Conservation (phyloP, 768 basidiomycete genomes). For the Solioccasus polychromus region DNA sequence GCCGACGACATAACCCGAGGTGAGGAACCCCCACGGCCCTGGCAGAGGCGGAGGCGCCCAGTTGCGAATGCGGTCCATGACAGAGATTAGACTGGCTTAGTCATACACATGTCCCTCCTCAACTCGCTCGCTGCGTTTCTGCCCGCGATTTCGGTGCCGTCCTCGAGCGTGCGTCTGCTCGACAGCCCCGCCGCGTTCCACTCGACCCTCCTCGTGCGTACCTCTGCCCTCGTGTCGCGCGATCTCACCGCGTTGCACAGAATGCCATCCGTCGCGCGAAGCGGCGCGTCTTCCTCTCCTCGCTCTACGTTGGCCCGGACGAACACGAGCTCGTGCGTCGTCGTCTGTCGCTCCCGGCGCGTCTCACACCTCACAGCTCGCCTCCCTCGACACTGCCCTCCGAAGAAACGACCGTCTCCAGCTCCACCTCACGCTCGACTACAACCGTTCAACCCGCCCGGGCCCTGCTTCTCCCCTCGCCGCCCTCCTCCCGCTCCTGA, state of each 20-base stretch:
- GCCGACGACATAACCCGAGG: constrained; percentile 69
- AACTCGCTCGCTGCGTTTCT: constrained; percentile 35
- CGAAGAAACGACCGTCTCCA: constrained; percentile 56
- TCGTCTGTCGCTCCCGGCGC: not conserved
- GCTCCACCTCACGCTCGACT: constrained; percentile 74
- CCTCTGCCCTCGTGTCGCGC: not conserved
- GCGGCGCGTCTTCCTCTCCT: constrained; percentile 82
- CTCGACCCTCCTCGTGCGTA: constrained; percentile 48
- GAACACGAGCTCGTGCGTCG: constrained; percentile 76
- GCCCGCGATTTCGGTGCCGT: constrained; percentile 46
- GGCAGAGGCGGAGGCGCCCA: constrained; percentile 35
- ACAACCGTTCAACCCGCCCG: constrained; percentile 74
- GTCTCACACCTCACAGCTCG: constrained; percentile 51
- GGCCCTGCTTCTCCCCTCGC: constrained; percentile 66
- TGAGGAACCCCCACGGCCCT: constrained; percentile 70
- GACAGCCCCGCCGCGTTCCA: constrained; percentile 60
- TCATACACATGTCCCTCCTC: constrained; percentile 23
- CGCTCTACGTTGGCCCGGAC: constrained; percentile 80
- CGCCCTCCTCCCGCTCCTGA: constrained; percentile 68
- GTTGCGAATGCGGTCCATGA: not conserved
- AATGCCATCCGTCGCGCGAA: constrained; percentile 76
- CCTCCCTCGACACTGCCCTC: constrained; percentile 60
- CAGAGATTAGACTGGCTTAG: constrained; percentile 13
- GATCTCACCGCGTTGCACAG: constrained; percentile 35
- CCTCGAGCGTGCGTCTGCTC: constrained; percentile 52